A percentile compares a stretch with the other conserved stretches of the same genome.
phyloP scores from a whole-genome alignment of 2,329 filamentous ascomycete species.

The Apiospora rasikravindrae region DNA sequence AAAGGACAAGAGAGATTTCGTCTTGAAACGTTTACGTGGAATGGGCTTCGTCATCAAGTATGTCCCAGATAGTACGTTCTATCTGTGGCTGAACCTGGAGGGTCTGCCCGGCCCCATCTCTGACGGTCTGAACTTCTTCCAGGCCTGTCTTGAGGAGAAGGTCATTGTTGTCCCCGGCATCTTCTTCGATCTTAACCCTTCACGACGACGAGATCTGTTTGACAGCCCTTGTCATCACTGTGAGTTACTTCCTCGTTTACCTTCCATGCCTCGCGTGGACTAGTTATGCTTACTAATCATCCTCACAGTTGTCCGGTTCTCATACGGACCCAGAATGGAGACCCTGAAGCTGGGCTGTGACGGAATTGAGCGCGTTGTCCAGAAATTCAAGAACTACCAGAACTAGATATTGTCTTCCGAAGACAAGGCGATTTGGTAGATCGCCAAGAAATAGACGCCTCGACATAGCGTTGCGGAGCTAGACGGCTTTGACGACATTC shows the following conservation, averaged over 20 bases:
- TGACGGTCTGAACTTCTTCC: conserved; percentile 96
- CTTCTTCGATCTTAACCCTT: conserved; percentile 96
- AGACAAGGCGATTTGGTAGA: background rate
- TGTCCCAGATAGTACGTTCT: conserved; percentile 91
- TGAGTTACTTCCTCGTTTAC: conserved; percentile 27
- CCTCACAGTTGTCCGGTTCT: conserved; percentile 71
- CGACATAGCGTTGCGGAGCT: background rate
- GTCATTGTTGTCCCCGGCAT: conserved; percentile 97
- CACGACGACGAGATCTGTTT: conserved; percentile 86
- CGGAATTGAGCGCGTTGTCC: conserved; percentile 82
- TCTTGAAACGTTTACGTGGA: conserved; percentile 75
- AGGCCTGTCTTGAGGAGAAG: conserved; percentile 90
- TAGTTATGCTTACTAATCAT: conserved; percentile 25
- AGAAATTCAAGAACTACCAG: conserved; percentile 55
- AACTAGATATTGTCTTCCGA: background rate
- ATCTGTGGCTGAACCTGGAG: conserved; percentile 76
- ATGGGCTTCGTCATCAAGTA: conserved; percentile 89
- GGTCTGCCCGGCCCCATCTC: conserved; percentile 80
- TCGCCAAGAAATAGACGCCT: background rate
- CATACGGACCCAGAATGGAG: conserved; percentile 84
- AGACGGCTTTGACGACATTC: background rate
- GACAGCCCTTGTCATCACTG: conserved; percentile 92
- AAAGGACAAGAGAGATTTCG: conserved; percentile 87
- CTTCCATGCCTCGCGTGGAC: no score
- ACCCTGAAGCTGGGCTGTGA: conserved; percentile 79